Evolutionary conservation across 2,329 filamentous ascomycete genomes (phyloP), one percentile per base, ranked within the genome.

Genomic region (Teratosphaeria nubilosa): DNA sequence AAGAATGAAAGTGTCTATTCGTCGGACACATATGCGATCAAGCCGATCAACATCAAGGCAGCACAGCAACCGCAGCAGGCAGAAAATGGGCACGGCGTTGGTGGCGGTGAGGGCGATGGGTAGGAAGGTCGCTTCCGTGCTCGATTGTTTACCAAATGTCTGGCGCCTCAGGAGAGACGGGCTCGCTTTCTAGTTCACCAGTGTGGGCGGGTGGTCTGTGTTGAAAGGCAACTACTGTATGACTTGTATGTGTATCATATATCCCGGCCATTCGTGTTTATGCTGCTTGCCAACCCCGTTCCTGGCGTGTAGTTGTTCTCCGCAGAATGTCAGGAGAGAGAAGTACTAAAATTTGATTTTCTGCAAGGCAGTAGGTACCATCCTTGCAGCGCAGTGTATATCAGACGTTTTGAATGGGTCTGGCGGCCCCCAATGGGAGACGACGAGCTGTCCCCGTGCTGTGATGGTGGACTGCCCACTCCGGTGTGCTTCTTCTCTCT

Each of bases 1-100:
- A 73, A 72, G 50, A 77, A 78, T 62, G 77, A 78, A 30, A 67
- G 66, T 16, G 59, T 59, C 37, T 67, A 64, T 53, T 64, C 66
- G 2, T 66, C 69, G 56, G 70, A 70, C 54, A 14, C 13, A 5
- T 66, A 65, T 53, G 65, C 66, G 3, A 68, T 70, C 55, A 72
- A 70, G 55, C 60, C 57, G 52, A 58, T 59, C 22, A 14, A 10
- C 30, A 51, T 61, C 22, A 24, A 27, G 24, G 27, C 34, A 41
- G 56, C 52, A 32, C 51, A 51, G 11, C 31, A 54, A 10, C 27
- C 45, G 31, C 32, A 27, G 16, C 51, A 51, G 9, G 51, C 41
- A 30, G 53, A 55, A n/a, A 50, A 41, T 24, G 57, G 37, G 45
- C 52, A 59, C 32, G 54, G 54, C 13, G 51, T 13, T 32, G 55